A percentile compares a stretch with the other conserved stretches of the same genome.
Conservation (phyloP, 768 basidiomycete species). For the Lactarius hengduanensis region DNA sequence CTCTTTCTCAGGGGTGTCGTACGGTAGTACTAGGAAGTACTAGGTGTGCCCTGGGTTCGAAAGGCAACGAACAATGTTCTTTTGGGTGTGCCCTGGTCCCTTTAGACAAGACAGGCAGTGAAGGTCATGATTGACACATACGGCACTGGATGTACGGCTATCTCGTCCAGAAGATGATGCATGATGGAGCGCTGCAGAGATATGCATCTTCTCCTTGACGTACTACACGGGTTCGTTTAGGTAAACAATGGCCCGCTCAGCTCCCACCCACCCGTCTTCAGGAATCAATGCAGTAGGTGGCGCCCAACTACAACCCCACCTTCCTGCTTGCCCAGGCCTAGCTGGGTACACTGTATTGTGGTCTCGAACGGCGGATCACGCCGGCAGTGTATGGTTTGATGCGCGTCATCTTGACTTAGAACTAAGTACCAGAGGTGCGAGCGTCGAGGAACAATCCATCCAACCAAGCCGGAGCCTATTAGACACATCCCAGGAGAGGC, state of each 20-base stretch:
- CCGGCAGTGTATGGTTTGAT: slow-evolving; percentile 7
- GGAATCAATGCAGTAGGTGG: slow-evolving; percentile 3
- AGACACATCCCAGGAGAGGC: neutral
- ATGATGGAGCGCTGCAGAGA: neutral
- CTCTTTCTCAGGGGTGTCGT: neutral
- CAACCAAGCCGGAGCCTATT: neutral
- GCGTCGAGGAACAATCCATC: neutral
- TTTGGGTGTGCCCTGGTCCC: neutral
- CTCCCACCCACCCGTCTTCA: neutral
- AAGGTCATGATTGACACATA: slow-evolving; percentile 12
- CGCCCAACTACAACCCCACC: neutral
- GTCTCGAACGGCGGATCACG: slow-evolving; percentile 2
- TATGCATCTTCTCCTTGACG: slow-evolving; percentile 1
- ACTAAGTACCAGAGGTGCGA: neutral
- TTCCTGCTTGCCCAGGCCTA: neutral
- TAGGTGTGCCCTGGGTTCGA: too few species aligned
- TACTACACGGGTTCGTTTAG: slow-evolving; percentile 9
- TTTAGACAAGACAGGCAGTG: neutral
- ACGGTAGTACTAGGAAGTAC: too few species aligned
- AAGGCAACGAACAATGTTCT: neutral
- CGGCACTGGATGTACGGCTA: neutral
- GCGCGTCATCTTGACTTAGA: neutral
- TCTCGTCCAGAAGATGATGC: neutral
- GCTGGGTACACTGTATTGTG: neutral
- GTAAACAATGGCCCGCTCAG: slow-evolving; percentile 3